Conservation (phyloP, 768 basidiomycete species). For the Piloderma croceum region DNA sequence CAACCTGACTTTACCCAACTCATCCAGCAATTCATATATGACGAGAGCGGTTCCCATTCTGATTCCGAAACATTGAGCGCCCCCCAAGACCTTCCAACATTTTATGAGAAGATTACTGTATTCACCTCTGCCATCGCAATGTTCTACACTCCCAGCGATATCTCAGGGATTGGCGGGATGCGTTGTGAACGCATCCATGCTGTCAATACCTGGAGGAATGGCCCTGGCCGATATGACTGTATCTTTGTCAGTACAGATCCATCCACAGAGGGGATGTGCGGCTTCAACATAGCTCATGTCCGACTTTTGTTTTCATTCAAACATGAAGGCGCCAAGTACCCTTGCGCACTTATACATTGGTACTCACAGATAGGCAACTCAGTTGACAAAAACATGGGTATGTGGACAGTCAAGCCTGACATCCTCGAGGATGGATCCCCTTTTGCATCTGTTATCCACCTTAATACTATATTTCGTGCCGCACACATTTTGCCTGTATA, state of each 20-base stretch:
- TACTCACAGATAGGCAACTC: slow-evolving; percentile 14
- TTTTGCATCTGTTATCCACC: slow-evolving; percentile 13
- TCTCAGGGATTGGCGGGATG: slow-evolving; percentile 25
- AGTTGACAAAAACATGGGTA: slow-evolving; percentile 17
- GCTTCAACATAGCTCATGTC: slow-evolving; percentile 20
- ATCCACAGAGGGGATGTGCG: slow-evolving; percentile 16
- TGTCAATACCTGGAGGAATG: slow-evolving; percentile 23
- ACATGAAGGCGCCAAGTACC: slow-evolving; percentile 10
- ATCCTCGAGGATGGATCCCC: slow-evolving; percentile 7
- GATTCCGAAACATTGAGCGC: slow-evolving; percentile 6
- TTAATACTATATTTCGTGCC: slow-evolving; percentile 17
- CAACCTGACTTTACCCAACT: slow-evolving; percentile 10
- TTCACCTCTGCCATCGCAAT: slow-evolving; percentile 26
- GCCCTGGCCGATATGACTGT: slow-evolving; percentile 24
- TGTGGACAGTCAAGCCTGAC: slow-evolving; percentile 28
- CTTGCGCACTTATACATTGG: slow-evolving; percentile 24
- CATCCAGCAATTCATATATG: slow-evolving; percentile 15
- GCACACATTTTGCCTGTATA: slow-evolving; percentile 17
- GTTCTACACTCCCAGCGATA: slow-evolving; percentile 33
- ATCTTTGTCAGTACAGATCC: slow-evolving; percentile 18
- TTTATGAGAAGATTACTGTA: slow-evolving; percentile 13
- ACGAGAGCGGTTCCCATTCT: slow-evolving; percentile 7
- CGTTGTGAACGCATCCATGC: slow-evolving; percentile 24
- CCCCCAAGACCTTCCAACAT: slow-evolving; percentile 10
- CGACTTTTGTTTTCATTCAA: slow-evolving; percentile 22